Percentiles rank a stretch among this genome's conserved stretches.
These are phyloP conservation scores for Phyllachora maydis DNA, from an alignment of 2,329 filamentous ascomycete genomes.

Conservation along the genomic window DNA sequence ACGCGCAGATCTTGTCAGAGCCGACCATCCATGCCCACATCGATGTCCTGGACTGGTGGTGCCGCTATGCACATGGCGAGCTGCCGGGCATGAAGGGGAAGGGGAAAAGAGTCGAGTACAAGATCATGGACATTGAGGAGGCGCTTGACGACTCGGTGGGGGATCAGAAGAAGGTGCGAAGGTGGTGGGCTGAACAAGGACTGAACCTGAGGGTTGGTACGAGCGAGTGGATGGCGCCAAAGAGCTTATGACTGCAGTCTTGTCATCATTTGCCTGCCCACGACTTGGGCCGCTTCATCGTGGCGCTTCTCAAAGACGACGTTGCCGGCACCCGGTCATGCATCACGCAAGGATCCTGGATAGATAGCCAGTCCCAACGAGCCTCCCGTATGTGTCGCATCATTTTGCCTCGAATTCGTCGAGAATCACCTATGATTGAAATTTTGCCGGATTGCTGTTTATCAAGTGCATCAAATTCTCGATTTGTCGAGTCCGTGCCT, in stretches of 20 bases:
- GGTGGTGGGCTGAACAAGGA: constrained; percentile 79
- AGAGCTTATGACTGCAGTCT: constrained; percentile 42
- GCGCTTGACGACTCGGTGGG: constrained; percentile 73
- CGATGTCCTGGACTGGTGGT: constrained; percentile 84
- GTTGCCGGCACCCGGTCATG: too few species aligned
- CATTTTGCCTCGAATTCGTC: too few species aligned
- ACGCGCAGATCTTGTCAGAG: constrained; percentile 38
- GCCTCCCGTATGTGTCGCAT: too few species aligned
- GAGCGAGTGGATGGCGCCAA: constrained; percentile 76
- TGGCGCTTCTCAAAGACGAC: too few species aligned
- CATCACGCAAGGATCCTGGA: too few species aligned
- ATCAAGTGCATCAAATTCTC: constrained; percentile 47
- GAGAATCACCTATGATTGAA: constrained; percentile 15
- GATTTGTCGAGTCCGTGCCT: constrained; percentile 45
- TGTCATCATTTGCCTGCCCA: too few species aligned
- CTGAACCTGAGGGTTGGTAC: constrained; percentile 65
- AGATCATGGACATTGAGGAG: constrained; percentile 89
- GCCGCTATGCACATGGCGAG: constrained; percentile 38
- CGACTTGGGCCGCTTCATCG: too few species aligned
- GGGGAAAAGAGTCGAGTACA: constrained; percentile 65
- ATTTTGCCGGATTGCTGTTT: constrained; percentile 36
- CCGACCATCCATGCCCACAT: constrained; percentile 77
- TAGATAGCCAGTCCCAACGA: too few species aligned
- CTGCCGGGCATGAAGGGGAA: constrained; percentile 30
- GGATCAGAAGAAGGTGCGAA: constrained; percentile 47